Conservation (phyloP, 208 protist genomes). For the Crithidia sp. region DNA sequence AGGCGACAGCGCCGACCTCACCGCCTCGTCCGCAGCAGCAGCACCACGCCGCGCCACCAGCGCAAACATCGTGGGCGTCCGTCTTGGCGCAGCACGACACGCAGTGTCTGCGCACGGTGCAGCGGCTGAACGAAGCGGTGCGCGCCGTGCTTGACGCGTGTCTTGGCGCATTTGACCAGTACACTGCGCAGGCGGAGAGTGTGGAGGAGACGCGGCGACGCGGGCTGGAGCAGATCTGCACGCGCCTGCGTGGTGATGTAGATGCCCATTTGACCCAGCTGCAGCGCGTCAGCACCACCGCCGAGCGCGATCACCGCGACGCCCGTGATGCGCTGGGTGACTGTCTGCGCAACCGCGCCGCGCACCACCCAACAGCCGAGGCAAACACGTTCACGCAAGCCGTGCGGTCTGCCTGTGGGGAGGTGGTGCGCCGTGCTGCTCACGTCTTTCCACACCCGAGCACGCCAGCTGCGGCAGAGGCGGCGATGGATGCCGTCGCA, state of each 20-base stretch:
- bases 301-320: constrained; percentile 20
- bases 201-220: constrained; percentile 18
- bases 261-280: constrained; percentile 27
- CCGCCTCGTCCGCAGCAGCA: not conserved
- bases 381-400: constrained; percentile 46
- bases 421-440: constrained; percentile 43
- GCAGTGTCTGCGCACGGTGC: constrained; percentile 40
- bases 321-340: constrained; percentile 18
- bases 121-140: constrained; percentile 35
- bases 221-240: constrained; percentile 26
- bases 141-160: constrained; percentile 34
- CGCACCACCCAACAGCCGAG: constrained; percentile 22
- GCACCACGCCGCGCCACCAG: too few relatives aligned
- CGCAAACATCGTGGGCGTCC: constrained; percentile 2
- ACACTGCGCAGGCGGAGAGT: constrained; percentile 10
- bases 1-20: not conserved
- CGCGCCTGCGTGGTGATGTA: constrained; percentile 35
- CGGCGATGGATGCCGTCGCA: constrained; percentile 52
- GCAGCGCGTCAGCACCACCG: constrained; percentile 24
- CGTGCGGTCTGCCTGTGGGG: constrained; percentile 50
- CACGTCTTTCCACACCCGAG: constrained; percentile 42
- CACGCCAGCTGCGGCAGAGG: constrained; percentile 31
- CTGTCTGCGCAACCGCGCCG: constrained; percentile 13
- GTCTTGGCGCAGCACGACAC: constrained; percentile 38
- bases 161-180: constrained; percentile 12